Conservation (phyloP, 495 filamentous ascomycete genomes). For the Hypoxylon trugodes region DNA sequence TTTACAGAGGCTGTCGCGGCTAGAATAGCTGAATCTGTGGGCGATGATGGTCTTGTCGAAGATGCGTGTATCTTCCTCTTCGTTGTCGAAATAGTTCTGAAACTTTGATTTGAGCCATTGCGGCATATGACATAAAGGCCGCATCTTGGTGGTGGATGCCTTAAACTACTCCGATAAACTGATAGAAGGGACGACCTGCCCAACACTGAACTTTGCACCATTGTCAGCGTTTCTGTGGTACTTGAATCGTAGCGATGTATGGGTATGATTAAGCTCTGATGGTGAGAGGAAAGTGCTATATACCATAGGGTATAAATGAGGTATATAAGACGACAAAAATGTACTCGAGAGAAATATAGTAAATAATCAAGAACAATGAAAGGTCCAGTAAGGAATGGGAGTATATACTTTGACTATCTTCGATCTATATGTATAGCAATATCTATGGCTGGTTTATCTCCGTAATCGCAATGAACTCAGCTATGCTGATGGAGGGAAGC, state of each 20-base stretch:
- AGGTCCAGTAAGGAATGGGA: slow-evolving; percentile 10
- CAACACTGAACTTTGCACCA: slow-evolving; percentile 36
- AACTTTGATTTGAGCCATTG: slow-evolving; percentile 21
- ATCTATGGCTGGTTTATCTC: slow-evolving; percentile 40
- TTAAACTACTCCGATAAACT: slow-evolving; percentile 24
- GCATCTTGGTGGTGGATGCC: slow-evolving; percentile 25
- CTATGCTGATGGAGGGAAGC: slow-evolving; percentile 12
- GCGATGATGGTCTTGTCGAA: slow-evolving; percentile 46
- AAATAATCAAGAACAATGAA: slow-evolving; percentile 20
- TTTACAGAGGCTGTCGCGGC: slow-evolving; percentile 26
- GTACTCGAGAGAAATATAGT: slow-evolving; percentile 4
- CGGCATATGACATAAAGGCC: slow-evolving; percentile 36
- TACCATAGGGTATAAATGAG: no score
- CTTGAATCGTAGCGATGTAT: neutral
- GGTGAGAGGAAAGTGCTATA: neutral
- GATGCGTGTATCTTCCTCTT: slow-evolving; percentile 53
- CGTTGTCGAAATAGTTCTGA: slow-evolving; percentile 16
- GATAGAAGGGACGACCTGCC: slow-evolving; percentile 39
- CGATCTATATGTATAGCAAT: slow-evolving; percentile 16
- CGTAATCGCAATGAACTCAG: slow-evolving; percentile 41
- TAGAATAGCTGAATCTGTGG: slow-evolving; percentile 41
- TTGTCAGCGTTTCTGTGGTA: slow-evolving; percentile 25
- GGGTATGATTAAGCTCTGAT: neutral
- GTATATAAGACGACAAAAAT: neutral
- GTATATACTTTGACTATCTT: slow-evolving; percentile 29